Evolutionary conservation across 306 rosid species (phyloP).

Genomic region (Gleditsia sinensis): DNA sequence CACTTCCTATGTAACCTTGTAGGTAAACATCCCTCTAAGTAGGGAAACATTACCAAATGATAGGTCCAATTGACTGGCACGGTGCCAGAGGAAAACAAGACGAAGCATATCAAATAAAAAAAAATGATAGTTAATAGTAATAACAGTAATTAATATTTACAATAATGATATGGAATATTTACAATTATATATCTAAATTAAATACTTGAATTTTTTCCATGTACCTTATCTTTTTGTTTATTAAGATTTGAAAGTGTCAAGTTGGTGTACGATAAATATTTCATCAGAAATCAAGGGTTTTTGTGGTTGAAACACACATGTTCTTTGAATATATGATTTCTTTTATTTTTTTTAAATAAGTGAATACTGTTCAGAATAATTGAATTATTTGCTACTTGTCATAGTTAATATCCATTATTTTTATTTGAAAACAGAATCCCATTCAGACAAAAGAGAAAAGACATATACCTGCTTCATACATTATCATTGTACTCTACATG

Average conservation of each 20-base stretch:
- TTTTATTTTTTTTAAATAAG: not conserved
- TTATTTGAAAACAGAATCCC: not conserved
- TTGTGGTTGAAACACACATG: not conserved
- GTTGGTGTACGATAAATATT: not conserved
- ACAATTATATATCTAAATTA: not conserved
- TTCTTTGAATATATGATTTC: not conserved
- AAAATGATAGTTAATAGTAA: not conserved
- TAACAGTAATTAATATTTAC: not conserved
- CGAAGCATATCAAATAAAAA: not conserved
- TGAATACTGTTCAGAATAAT: not conserved
- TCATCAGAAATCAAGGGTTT: not conserved
- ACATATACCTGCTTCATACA: conserved; percentile 30
- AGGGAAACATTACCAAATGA: not conserved
- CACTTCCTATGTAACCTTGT: no score
- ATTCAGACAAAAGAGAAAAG: conserved; percentile 29
- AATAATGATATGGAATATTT: conserved; percentile 1
- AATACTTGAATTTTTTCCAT: not conserved
- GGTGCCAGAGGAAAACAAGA: not conserved
- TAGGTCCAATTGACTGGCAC: not conserved
- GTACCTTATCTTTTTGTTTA: not conserved
- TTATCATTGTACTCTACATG: not conserved
- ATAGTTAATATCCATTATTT: not conserved
- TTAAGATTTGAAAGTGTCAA: not conserved
- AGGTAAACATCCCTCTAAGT: not conserved
- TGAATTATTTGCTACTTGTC: conserved; percentile 16